Evolutionary conservation across 2,329 filamentous ascomycete species (phyloP).

Genomic region (Spiromastix sp.): DNA sequence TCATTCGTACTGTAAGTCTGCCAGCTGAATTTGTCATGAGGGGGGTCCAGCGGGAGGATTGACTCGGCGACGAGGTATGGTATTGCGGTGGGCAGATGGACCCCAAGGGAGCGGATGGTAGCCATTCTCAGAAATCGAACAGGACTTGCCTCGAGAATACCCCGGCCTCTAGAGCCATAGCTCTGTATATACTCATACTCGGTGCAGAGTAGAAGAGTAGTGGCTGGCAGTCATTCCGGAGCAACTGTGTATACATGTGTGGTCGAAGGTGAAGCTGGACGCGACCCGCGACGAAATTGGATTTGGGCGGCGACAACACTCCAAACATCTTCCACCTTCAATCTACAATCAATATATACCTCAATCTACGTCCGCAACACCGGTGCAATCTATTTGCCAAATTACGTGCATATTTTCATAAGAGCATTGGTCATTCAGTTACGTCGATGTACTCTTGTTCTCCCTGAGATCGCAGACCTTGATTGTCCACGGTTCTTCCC

Average conservation of each 20-base stretch:
- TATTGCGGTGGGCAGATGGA: slow-evolving; percentile 79
- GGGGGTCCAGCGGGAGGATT: slow-evolving; percentile 59
- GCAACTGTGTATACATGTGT: not conserved
- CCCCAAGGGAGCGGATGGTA: slow-evolving; percentile 76
- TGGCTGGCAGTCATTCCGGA: slow-evolving; percentile 7
- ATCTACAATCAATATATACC: too few relatives aligned
- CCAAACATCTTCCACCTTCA: too few relatives aligned
- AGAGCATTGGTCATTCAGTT: too few relatives aligned
- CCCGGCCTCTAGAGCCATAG: slow-evolving; percentile 17
- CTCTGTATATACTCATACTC: slow-evolving; percentile 20
- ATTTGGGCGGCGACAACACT: too few relatives aligned
- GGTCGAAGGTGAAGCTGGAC: slow-evolving; percentile 1
- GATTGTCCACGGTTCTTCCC: too few relatives aligned
- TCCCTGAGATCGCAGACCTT: too few relatives aligned
- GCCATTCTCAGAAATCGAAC: slow-evolving; percentile 55
- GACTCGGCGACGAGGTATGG: slow-evolving; percentile 73
- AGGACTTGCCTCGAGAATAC: slow-evolving; percentile 13
- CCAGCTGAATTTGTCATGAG: slow-evolving; percentile 61
- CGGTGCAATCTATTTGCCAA: too few relatives aligned
- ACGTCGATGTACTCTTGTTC: too few relatives aligned
- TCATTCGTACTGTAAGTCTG: slow-evolving; percentile 46
- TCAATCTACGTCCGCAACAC: too few relatives aligned
- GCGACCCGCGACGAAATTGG: slow-evolving; percentile 6
- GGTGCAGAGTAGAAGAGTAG: slow-evolving; percentile 6
- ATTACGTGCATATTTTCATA: too few relatives aligned